Evolutionary conservation across 2,329 filamentous ascomycete species (phyloP), one percentile per base, ranked within the genome.

Genomic region (Trichoderma hamatum): DNA sequence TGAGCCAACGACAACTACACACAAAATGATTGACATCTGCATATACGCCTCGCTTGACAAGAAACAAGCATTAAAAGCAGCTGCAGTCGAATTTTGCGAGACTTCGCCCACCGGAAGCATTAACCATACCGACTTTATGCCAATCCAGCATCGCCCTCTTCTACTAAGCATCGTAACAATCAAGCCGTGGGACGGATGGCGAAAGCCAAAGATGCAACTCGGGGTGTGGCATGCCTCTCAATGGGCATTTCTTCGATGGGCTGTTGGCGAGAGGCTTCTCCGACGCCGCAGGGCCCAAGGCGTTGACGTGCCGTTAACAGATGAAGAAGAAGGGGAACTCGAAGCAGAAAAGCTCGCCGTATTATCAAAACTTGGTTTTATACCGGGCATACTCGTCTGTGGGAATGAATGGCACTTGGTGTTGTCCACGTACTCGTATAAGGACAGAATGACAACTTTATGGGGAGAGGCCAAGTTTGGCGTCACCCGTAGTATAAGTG

Each of bases 161-260:
- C n/a, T n/a, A n/a, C n/a, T n/a, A n/a, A n/a, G n/a, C n/a, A n/a
- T n/a, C n/a, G n/a, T n/a, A n/a, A n/a, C n/a, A n/a, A n/a, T n/a
- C n/a, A n/a, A n/a, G n/a, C 62, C 51, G 32, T 30, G 60, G 19
- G 16, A 34, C 28, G n/a, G 51, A 56, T 30, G 14, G 61, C 52
- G 19, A 64, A 59, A 9, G 54, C 62, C 34, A 16, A 39, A 69
- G 26, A 26, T 69, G 24, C 62, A 67, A 34, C 52, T 54, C 28
- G 68, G 68, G 19, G 43, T 59, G 24, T 69, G 61, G 54, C 68
- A 69, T 36, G 61, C 61, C 13, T 24, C 61, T 21, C 68, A 69
- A 54, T 69, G 61, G 68, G 32, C 3, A 19, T 69, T 59, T 34
- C 24, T 66, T 7, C 16, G 32, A 32, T 59, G 60, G 54, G 56